Evolutionary conservation across 768 basidiomycete genomes (phyloP), one percentile per base, ranked within the genome.

Genomic region (Amylocystis lapponica): DNA sequence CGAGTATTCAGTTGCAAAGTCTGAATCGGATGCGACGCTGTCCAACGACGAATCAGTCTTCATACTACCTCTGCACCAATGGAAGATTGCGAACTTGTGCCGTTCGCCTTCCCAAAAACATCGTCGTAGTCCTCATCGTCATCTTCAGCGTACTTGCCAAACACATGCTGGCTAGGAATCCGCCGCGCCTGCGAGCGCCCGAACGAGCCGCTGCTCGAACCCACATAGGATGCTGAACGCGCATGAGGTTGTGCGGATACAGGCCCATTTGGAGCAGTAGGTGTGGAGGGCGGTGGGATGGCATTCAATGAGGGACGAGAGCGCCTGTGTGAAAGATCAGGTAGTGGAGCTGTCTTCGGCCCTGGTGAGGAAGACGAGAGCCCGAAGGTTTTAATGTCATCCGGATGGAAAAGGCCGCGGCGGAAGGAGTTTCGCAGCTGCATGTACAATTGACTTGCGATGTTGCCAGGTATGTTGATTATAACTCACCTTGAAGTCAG

Each of bases 71-170:
- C n/a, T 10, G 11, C 34, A 12, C 19, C 10, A 19, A 11, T 17
- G 17, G 17, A 9, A 35, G 10, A 19, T 35, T 17, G 11, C 8
- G 27, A 30, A 30, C 27, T 68, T 10, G 74, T 70, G 20, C 78
- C 77, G 48, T 76, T 84, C 16, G 70, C 72, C 62, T 87, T 89
- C 46, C 79, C 91, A 62, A 98, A 95, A 9, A 97, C 82, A 60
- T 96, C 95, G 36, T 95, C 91, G 55, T 96, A 98, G 58, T 97
- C 91, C 56, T 97, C 83, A 4, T 79, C 87, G 21, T 96, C 89
- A 8, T 79, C 81, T 63, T 95, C 92, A 5, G 87, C 70, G 61
- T 95, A 96, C 59, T 91, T 92, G 17, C 76, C 77, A 49, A 95
- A 83, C 60, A 84, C 87, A 43, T 69, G 69, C 45, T 79, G 73